Base-by-base conservation (phyloP, 106 monocot genomes). In the Platanthera guangdongensis region DNA sequence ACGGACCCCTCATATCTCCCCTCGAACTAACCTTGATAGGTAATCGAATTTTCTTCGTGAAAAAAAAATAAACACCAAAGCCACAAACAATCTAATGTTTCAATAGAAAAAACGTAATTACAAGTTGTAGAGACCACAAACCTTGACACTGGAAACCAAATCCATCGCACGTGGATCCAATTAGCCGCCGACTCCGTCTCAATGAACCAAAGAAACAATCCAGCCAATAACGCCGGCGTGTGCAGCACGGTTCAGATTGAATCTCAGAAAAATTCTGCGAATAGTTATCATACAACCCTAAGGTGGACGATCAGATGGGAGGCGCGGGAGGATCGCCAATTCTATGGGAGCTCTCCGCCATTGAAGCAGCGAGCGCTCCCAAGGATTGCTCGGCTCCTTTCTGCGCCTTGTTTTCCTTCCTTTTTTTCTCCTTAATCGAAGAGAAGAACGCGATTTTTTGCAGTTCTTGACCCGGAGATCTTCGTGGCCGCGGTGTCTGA, bases 131-230 rank as follows among this genome's bases (percentile, higher is more conserved):
- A 53, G 14, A 53, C 12, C 16, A 74, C 46, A 51, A 80, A 87
- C 87, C 84, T 59, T 84, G 60, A 78, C 80, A 69, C 53, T 74
- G 57, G 74, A 47, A 50, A 57, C 74, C 84, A 78, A 77, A 78
- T 87, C 87, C 84, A 84, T 84, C 71, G 74, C 59, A 74, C 80
- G 57, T 75, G 45, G 21, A 49, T 49, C 21, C 53, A 78, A 54
- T 71, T 78, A 28, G 19, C 78, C 8, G 57, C 69, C 45, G 19
- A 52, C 50, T 53, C 71, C 32, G 68, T 16, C 52, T 68, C 51
- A 14, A 32, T 68, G 32, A 52, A 25, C 64, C 52, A 32, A 68
- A 30, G 13, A 72, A 48, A 13, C 21, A 22, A 51, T 22, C 18
- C 72, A 72, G 11, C 4, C 2, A 15, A 51, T 22, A 10, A 18